These are phyloP conservation scores for Moniliella sp. DNA, from an alignment of 1,284 basidiomycete species.

Conservation along the genomic window DNA sequence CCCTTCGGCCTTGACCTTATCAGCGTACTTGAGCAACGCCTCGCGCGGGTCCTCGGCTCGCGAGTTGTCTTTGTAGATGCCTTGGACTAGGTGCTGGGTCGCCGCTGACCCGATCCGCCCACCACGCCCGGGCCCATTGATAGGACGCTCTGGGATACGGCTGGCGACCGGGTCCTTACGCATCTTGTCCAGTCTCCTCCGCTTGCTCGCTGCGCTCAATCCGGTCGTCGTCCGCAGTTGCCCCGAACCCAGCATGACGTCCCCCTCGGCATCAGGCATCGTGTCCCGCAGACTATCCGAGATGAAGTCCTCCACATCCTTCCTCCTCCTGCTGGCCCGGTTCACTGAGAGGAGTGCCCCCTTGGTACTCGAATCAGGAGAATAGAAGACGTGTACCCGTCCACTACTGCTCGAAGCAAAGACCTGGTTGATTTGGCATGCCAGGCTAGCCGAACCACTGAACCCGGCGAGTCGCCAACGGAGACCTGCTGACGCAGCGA, in stretches of 20 bases:
- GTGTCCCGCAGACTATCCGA: too few species aligned
- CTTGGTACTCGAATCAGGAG: constrained; percentile 60
- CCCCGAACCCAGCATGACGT: constrained; percentile 38
- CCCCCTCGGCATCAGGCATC: constrained; percentile 40
- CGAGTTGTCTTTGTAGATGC: constrained; percentile 43
- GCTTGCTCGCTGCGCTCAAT: constrained; percentile 39
- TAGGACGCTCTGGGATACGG: constrained; percentile 47
- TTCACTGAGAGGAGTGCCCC: constrained; percentile 68
- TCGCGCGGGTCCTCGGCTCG: constrained; percentile 55
- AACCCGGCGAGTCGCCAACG: not conserved
- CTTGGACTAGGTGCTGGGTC: constrained; percentile 80
- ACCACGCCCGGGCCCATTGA: constrained; percentile 70
- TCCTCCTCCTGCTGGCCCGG: constrained; percentile 11
- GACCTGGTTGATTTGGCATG: constrained; percentile 21
- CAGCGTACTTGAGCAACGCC: constrained; percentile 77
- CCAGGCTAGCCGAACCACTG: not conserved
- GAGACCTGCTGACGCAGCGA: constrained; percentile 1
- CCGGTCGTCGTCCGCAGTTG: constrained; percentile 1
- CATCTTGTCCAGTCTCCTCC: constrained; percentile 68
- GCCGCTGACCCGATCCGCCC: constrained; percentile 84
- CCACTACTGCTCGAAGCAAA: constrained; percentile 38
- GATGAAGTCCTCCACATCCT: constrained; percentile 34
- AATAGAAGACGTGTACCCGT: constrained; percentile 68
- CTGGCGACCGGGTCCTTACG: constrained; percentile 46
- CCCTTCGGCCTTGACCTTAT: constrained; percentile 47